Evolutionary conservation across 495 filamentous ascomycete species (phyloP), one percentile per base, ranked within the genome.

Genomic region (Penicillium parvum): DNA sequence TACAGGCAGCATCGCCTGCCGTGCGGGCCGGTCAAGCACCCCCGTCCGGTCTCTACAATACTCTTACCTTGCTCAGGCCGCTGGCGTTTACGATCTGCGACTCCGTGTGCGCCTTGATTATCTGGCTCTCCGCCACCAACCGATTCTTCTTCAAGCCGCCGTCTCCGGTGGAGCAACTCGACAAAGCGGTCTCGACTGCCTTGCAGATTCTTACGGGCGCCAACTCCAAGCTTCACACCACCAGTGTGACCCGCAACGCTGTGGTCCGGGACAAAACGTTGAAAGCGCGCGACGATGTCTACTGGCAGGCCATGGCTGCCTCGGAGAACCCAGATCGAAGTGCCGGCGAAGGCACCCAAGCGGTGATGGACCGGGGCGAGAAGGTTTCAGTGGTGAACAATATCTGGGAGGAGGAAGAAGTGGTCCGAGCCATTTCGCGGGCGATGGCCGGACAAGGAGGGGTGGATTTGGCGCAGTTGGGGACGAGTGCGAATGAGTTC

Each of bases 71-170:
- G 0, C 64, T 74, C 12, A 79, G 92, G 1, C 71, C 69, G 8
- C 32, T 84, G 5, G 60, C 61, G 0, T 75, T 97, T 1, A 76
- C 77, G 0, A 42, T 73, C 2, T 66, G 84, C 1, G 85, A 97
- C 58, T 60, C 49, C 1, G n/a, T 73, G 5, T 61, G 88, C 1
- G 83, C 79, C 0, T 57, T 58, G 10, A 60, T 84, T 5, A 63
- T 96, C 10, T 96, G 83, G 63, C 69, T 90, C 10, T 77, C 83
- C 0, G 76, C 79, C 16, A 96, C 92, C 14, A 85, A 90, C 52
- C 78, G 91, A 10, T 72, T 73, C 56, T 77, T 82, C 49, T 74
- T 75, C 38, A 58, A 61, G n/a, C 76, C 75, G 20, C 66, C 72
- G 2, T 60, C 64, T 8, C 55, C 69, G n/a, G 66, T 61, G 5